A percentile compares a stretch with the other conserved stretches of the same genome.
Conservation (phyloP, 2,329 filamentous ascomycete genomes). For the Epichloe elymi region DNA sequence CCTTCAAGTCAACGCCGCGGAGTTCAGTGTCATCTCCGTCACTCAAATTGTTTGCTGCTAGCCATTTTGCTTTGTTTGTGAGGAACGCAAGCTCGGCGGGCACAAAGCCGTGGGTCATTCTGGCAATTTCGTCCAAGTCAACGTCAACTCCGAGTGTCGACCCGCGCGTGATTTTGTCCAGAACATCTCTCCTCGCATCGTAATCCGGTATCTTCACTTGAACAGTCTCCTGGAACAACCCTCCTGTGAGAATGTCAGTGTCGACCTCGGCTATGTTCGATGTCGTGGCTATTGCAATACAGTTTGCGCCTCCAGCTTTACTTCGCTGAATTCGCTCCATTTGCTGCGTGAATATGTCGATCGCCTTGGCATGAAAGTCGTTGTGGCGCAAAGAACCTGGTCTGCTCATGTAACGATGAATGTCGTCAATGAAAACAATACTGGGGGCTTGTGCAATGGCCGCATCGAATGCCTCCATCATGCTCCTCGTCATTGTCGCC, state of each 20-base stretch:
- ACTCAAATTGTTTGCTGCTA: constrained; percentile 20
- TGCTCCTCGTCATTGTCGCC: constrained; percentile 25
- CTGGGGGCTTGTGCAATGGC: constrained; percentile 72
- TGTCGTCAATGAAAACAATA: constrained; percentile 82
- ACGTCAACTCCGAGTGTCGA: constrained; percentile 54
- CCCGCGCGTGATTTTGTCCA: constrained; percentile 57
- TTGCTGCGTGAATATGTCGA: constrained; percentile 69
- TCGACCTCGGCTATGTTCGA: constrained; percentile 81
- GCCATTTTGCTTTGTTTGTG: constrained; percentile 31
- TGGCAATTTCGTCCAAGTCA: constrained; percentile 62
- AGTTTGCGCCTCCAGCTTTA: constrained; percentile 61
- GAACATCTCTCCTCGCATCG: constrained; percentile 60
- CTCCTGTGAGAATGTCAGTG: constrained; percentile 58
- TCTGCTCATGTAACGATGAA: constrained; percentile 75
- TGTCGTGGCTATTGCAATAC: constrained; percentile 84
- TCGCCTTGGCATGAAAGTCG: constrained; percentile 82
- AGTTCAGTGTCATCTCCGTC: constrained; percentile 15
- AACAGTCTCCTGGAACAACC: constrained; percentile 70
- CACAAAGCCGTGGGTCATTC: constrained; percentile 82
- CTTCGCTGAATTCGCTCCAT: constrained; percentile 61
- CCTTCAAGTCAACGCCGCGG: constrained; percentile 1
- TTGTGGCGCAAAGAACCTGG: constrained; percentile 62
- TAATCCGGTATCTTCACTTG: constrained; percentile 82
- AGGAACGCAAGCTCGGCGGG: constrained; percentile 71
- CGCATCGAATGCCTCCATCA: constrained; percentile 47